These are phyloP conservation scores for Blastocystis sp. DNA, from an alignment of 352 stramenopile genomes.

Conservation along the genomic window DNA sequence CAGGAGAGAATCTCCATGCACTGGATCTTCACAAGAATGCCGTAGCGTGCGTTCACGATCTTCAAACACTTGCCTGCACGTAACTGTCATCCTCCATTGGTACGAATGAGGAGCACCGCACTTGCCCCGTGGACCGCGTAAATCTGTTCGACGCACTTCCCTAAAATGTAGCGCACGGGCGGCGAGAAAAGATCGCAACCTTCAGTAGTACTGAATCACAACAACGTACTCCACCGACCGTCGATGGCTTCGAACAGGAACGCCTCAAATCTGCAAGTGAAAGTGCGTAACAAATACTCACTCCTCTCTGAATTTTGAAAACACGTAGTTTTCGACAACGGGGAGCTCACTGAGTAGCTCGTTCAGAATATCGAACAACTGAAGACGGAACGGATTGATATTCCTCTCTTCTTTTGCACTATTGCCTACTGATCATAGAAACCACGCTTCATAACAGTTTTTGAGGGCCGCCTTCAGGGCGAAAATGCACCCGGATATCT, in stretches of 20 bases:
- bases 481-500: constrained; percentile 40
- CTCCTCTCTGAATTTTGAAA: constrained; percentile 34
- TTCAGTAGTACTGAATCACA: not conserved
- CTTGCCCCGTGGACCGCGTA: constrained; percentile 15
- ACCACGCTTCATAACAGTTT: not conserved
- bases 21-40: constrained; percentile 30
- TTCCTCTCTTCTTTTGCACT: constrained; percentile 22
- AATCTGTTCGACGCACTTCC: constrained; percentile 30
- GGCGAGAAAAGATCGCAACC: constrained; percentile 34
- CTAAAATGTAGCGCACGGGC: constrained; percentile 23
- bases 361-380: constrained; percentile 46
- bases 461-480: constrained; percentile 37
- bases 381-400: constrained; percentile 43
- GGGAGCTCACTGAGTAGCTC: constrained; percentile 15
- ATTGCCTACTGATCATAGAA: constrained; percentile 11
- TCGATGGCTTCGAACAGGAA: not conserved
- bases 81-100: not conserved
- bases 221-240: not conserved
- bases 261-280: constrained; percentile 13
- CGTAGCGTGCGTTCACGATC: constrained; percentile 14
- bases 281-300: not conserved
- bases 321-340: constrained; percentile 19
- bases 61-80: constrained; percentile 28
- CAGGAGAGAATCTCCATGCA: constrained; percentile 49
- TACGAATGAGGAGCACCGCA: constrained; percentile 16